These are phyloP conservation scores for Beauveria brongniartii DNA, from an alignment of 2,329 filamentous ascomycete species.

Conservation along the genomic window DNA sequence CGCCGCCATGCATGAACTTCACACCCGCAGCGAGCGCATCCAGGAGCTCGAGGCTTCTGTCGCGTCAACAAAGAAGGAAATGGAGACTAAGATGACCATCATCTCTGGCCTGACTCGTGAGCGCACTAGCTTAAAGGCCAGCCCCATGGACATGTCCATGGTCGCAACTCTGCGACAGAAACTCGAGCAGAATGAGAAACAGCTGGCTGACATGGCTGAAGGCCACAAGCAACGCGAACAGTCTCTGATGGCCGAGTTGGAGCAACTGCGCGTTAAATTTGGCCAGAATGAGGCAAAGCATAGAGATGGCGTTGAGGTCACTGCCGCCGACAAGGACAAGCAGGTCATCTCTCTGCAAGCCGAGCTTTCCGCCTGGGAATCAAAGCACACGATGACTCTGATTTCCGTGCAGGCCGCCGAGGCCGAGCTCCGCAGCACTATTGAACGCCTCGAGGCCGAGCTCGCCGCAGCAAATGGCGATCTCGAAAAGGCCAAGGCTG, in stretches of 20 bases:
- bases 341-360: constrained; percentile 57
- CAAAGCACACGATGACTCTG: constrained; percentile 64
- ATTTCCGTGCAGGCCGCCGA: constrained; percentile 66
- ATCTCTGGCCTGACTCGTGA: constrained; percentile 92
- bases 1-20: constrained; percentile 85
- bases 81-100: constrained; percentile 93
- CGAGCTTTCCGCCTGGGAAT: constrained; percentile 68
- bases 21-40: constrained; percentile 78
- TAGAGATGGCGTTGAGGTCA: constrained; percentile 21
- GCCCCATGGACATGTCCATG: constrained; percentile 84
- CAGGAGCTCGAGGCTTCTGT: constrained; percentile 84
- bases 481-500: constrained; percentile 34
- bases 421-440: constrained; percentile 60
- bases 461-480: constrained; percentile 46
- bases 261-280: constrained; percentile 53
- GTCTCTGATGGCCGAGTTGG: constrained; percentile 64
- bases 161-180: constrained; percentile 82
- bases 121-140: constrained; percentile 75
- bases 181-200: constrained; percentile 75
- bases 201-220: constrained; percentile 66
- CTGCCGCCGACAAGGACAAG: constrained; percentile 20
- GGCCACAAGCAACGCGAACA: constrained; percentile 66
- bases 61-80: constrained; percentile 78
- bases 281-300: constrained; percentile 21
- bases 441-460: constrained; percentile 62